Conservation (phyloP, 108 stramenopile species). For the Pseudonitzschia multistriata region DNA sequence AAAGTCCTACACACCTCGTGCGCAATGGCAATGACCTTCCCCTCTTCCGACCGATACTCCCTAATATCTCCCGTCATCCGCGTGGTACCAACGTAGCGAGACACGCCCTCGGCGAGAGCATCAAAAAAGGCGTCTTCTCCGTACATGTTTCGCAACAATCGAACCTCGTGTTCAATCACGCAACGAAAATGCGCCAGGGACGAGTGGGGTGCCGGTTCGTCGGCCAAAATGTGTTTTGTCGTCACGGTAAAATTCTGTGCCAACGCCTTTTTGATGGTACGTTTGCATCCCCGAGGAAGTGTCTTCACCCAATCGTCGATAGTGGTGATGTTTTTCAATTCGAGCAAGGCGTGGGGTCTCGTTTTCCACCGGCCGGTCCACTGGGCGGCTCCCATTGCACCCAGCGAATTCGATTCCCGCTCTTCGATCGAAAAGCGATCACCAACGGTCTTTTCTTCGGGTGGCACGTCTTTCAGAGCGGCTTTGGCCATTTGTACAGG, state of each 20-base stretch:
- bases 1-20: constrained; percentile 26
- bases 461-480: constrained; percentile 42
- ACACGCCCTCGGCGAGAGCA: constrained; percentile 67
- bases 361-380: constrained; percentile 71
- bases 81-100: constrained; percentile 66
- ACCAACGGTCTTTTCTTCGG: constrained; percentile 51
- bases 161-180: constrained; percentile 73
- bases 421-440: constrained; percentile 46
- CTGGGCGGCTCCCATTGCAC: constrained; percentile 80
- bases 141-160: constrained; percentile 42
- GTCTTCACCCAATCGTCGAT: constrained; percentile 70
- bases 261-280: constrained; percentile 57
- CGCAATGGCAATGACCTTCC: constrained; percentile 66
- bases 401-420: constrained; percentile 62
- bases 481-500: constrained; percentile 48
- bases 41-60: constrained; percentile 51
- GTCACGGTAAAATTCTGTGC: constrained; percentile 64
- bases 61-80: constrained; percentile 67
- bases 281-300: constrained; percentile 56
- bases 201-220: constrained; percentile 68
- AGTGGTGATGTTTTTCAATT: constrained; percentile 46
- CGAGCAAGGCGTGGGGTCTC: constrained; percentile 68
- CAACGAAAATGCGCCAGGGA: constrained; percentile 74
- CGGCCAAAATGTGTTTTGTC: constrained; percentile 51
- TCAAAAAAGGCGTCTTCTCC: constrained; percentile 54